Evolutionary conservation across 2,329 filamentous ascomycete species (phyloP).

Genomic region (Penicillium psychrosexuale): DNA sequence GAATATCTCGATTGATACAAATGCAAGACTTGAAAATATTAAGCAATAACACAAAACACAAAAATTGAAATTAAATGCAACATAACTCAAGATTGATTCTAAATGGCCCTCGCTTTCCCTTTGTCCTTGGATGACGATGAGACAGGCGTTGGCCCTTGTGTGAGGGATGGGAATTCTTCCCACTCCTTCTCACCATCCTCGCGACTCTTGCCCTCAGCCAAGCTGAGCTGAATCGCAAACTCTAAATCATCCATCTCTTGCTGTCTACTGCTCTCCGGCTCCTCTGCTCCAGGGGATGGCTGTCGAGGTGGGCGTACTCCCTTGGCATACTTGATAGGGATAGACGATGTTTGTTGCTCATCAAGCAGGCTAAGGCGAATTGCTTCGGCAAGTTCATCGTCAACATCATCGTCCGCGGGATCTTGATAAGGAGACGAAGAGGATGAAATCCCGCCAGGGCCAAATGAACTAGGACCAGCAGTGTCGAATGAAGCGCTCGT

Average conservation of each 20-base stretch:
- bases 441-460: conserved; percentile 31
- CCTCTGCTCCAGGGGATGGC: conserved; percentile 17
- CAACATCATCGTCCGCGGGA: conserved; percentile 49
- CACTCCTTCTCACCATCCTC: conserved; percentile 22
- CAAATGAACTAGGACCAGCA: conserved; percentile 32
- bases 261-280: conserved; percentile 40
- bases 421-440: conserved; percentile 38
- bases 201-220: conserved; percentile 57
- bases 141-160: conserved; percentile 13
- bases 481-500: conserved; percentile 40
- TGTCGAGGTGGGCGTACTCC: conserved; percentile 15
- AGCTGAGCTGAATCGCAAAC: conserved; percentile 60
- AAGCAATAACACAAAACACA: neutral
- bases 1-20: neutral
- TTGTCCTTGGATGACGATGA: conserved; percentile 30
- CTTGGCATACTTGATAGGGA: conserved; percentile 39
- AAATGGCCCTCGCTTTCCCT: conserved; percentile 32
- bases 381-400: conserved; percentile 61
- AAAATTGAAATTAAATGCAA: neutral
- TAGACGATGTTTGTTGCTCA: conserved; percentile 25
- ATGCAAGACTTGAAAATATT: neutral
- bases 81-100: neutral
- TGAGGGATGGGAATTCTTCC: conserved; percentile 35
- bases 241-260: conserved; percentile 57
- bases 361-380: conserved; percentile 54